These are phyloP conservation scores for Porcisia deanei DNA, from an alignment of 208 protist species.

Conservation along the genomic window DNA sequence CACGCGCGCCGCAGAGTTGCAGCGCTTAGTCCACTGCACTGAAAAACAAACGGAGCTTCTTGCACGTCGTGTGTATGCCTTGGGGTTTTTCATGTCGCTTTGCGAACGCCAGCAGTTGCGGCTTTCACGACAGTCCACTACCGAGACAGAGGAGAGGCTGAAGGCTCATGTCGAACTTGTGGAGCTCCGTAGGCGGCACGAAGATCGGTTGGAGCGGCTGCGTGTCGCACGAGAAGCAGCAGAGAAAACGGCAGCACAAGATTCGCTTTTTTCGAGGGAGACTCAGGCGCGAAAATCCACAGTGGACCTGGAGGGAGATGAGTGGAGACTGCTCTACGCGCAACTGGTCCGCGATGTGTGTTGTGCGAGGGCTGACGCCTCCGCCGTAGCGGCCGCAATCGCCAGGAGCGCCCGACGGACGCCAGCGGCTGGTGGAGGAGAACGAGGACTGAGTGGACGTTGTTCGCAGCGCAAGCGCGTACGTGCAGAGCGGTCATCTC, in stretches of 20 bases:
- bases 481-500: background rate
- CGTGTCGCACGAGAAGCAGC: constrained; percentile 15
- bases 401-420: background rate
- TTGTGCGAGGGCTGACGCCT: constrained; percentile 9
- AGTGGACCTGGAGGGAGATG: constrained; percentile 48
- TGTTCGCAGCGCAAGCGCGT: constrained; percentile 6
- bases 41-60: background rate
- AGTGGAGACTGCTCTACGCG: constrained; percentile 33
- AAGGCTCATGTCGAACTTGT: constrained; percentile 18
- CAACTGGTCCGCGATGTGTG: constrained; percentile 28
- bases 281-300: constrained; percentile 33
- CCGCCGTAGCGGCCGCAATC: background rate
- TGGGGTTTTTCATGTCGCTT: background rate
- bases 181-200: constrained; percentile 28
- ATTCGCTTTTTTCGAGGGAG: constrained; percentile 1
- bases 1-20: background rate
- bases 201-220: constrained; percentile 4
- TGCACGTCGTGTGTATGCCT: constrained; percentile 5
- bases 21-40: background rate
- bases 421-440: background rate
- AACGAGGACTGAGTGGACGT: background rate
- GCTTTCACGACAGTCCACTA: constrained; percentile 1
- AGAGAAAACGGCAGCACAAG: background rate
- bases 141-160: constrained; percentile 6
- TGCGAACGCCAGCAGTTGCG: background rate